phyloP scores from a whole-genome alignment of 441 rosid species.

The Erodium texanum region DNA sequence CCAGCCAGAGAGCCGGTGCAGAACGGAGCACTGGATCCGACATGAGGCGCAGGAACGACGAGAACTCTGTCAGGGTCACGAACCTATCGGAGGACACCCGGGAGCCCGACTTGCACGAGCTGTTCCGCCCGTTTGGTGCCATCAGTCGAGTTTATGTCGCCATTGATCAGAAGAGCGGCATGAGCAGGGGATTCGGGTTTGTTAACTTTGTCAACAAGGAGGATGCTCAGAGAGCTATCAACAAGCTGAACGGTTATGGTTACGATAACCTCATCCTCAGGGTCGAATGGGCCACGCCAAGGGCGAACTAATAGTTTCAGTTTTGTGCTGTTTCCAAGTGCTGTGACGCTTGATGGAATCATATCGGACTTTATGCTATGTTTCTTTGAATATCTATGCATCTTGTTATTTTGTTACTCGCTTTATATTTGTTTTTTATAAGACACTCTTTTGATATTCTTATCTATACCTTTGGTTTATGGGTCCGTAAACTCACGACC shows the following conservation, averaged over 20 bases:
- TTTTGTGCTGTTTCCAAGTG: too few species aligned
- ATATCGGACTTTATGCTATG: too few species aligned
- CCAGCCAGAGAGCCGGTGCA: conserved; percentile 48
- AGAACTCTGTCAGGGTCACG: conserved; percentile 59
- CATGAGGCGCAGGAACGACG: conserved; percentile 60
- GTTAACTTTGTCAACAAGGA: conserved; percentile 59
- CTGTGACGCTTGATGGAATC: too few species aligned
- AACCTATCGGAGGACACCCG: conserved; percentile 61
- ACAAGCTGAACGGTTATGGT: conserved; percentile 61
- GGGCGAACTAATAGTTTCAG: conserved; percentile 40
- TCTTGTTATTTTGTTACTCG: too few species aligned
- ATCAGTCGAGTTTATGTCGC: conserved; percentile 57
- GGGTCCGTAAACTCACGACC: too few species aligned
- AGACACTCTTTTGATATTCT: too few species aligned
- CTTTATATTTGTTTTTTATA: too few species aligned
- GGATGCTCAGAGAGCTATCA: conserved; percentile 56
- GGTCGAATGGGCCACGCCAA: conserved; percentile 67
- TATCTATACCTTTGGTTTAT: too few species aligned
- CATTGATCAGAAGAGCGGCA: conserved; percentile 54
- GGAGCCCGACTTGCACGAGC: conserved; percentile 50
- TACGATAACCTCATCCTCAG: conserved; percentile 64
- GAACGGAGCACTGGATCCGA: conserved; percentile 45
- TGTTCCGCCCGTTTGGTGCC: conserved; percentile 57
- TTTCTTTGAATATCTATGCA: too few species aligned
- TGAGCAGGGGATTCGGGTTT: conserved; percentile 63